Conservation (phyloP, 371 early-diverging fungal species). For the Rhizomucor miehei region DNA sequence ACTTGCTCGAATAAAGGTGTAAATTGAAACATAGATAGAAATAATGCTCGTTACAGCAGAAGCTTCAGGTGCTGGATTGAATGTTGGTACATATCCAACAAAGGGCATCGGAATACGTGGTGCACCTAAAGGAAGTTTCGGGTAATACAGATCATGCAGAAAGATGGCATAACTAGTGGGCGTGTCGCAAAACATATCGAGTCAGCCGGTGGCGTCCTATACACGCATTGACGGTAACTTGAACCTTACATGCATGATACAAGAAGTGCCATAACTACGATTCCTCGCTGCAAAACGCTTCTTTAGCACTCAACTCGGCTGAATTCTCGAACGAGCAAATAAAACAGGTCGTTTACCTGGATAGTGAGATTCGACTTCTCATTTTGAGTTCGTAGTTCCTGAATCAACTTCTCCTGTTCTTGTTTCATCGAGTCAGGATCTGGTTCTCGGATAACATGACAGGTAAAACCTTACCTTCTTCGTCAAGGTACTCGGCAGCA, state of each 20-base stretch:
- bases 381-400: conserved; percentile 31
- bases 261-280: conserved; percentile 20
- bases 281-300: conserved; percentile 17
- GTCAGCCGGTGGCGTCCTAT: not conserved
- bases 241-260: conserved; percentile 22
- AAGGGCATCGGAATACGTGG: conserved; percentile 20
- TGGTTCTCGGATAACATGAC: not conserved
- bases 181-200: not conserved
- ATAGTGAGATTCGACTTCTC: conserved; percentile 29
- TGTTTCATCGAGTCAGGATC: not conserved
- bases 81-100: conserved; percentile 4
- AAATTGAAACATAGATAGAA: conserved; percentile 12
- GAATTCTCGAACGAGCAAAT: no score
- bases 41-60: conserved; percentile 12
- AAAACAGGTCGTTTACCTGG: no score
- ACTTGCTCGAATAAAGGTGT: conserved; percentile 14
- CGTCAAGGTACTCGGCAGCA: conserved; percentile 31
- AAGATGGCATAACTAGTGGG: conserved; percentile 25
- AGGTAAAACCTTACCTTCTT: conserved; percentile 22
- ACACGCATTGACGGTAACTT: not conserved
- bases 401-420: conserved; percentile 36
- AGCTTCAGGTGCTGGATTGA: conserved; percentile 11
- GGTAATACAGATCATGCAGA: conserved; percentile 15
- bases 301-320: no score
- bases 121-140: conserved; percentile 16